phyloP scores from a whole-genome alignment of 1,284 basidiomycete species.

The Malassezia brasiliensis region DNA sequence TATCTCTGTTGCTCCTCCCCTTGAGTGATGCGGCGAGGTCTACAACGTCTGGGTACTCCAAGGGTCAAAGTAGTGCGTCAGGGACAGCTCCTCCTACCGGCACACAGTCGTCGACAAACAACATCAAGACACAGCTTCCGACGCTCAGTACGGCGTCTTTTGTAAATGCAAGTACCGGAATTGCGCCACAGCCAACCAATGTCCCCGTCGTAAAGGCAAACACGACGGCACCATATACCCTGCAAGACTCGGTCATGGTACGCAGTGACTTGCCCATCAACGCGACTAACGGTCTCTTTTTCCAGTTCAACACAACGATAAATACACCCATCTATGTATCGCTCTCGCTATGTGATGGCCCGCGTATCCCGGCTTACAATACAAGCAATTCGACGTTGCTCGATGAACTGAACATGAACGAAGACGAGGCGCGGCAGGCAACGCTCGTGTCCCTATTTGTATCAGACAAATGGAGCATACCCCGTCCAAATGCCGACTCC shows the following conservation, averaged over 20 bases:
- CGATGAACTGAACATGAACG: constrained; percentile 18
- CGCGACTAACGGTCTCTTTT: constrained; percentile 22
- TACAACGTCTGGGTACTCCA: neutral
- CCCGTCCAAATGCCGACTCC: constrained; percentile 24
- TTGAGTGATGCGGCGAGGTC: no score
- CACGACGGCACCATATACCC: neutral
- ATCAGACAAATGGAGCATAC: constrained; percentile 19
- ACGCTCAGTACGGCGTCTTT: constrained; percentile 3
- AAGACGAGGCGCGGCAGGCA: constrained; percentile 22
- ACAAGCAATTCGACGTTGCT: constrained; percentile 31
- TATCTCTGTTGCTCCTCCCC: no score
- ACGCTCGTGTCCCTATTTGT: constrained; percentile 35
- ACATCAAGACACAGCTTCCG: constrained; percentile 5
- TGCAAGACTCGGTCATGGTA: constrained; percentile 27
- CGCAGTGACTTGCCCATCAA: constrained; percentile 21
- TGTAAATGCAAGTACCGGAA: constrained; percentile 9
- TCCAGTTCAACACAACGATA: constrained; percentile 22
- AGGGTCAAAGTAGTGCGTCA: neutral
- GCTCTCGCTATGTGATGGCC: constrained; percentile 35
- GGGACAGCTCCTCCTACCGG: neutral
- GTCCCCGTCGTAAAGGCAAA: neutral
- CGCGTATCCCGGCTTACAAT: constrained; percentile 36
- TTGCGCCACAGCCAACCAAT: neutral
- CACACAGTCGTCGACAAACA: neutral
- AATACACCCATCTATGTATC: constrained; percentile 26